A percentile compares a stretch with the other conserved stretches of the same genome.
phyloP scores from a whole-genome alignment of 1,139 yeast genomes.

The Geotrichum citri-aurantii region DNA sequence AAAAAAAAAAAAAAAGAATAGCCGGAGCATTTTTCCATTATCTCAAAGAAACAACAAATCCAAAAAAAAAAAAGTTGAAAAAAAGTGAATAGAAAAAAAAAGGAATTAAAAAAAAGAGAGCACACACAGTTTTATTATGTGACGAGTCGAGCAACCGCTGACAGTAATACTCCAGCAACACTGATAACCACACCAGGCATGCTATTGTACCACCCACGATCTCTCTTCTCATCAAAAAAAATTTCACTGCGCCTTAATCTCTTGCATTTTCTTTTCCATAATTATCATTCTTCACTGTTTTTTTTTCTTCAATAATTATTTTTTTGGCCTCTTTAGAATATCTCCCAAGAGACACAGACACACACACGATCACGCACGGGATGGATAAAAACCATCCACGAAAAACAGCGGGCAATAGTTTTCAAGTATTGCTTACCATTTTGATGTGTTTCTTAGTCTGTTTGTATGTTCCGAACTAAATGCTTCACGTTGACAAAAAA shows the following conservation, averaged over 20 bases:
- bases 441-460: slow-evolving; percentile 18
- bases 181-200: not conserved
- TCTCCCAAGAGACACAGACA: slow-evolving; percentile 13
- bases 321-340: not conserved
- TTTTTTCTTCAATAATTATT: not conserved
- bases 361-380: slow-evolving; percentile 19
- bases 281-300: not conserved
- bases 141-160: not conserved
- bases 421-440: slow-evolving; percentile 15
- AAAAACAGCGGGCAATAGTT: slow-evolving; percentile 13
- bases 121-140: not conserved
- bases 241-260: not conserved
- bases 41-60: slow-evolving; percentile 1
- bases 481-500: slow-evolving; percentile 1
- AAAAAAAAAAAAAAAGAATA: not conserved
- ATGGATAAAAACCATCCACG: slow-evolving; percentile 2
- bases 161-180: not conserved
- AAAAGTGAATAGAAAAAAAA: not conserved
- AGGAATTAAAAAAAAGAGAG: too few species aligned
- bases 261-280: not conserved
- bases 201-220: not conserved
- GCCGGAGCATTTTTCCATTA: not conserved
- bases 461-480: slow-evolving; percentile 3
- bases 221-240: not conserved
- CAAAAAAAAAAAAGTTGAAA: not conserved